phyloP scores from a whole-genome alignment of 495 filamentous ascomycete species.

The Neurospora sp. region DNA sequence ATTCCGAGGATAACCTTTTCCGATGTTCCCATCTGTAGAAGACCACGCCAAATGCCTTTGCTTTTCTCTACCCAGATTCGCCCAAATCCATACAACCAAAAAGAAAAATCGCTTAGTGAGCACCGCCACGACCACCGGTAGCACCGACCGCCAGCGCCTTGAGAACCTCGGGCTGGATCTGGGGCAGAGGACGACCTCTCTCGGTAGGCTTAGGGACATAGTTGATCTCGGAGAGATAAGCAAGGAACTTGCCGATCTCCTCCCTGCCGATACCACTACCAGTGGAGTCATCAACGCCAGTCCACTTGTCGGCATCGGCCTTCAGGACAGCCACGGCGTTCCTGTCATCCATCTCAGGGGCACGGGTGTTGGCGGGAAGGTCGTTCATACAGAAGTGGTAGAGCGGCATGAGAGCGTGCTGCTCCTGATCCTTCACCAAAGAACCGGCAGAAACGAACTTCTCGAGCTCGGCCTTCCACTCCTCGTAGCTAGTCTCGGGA shows the following conservation, averaged over 20 bases:
- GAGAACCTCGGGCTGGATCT: slow-evolving; percentile 42
- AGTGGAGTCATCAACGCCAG: slow-evolving; percentile 50
- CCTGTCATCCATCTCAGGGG: slow-evolving; percentile 69
- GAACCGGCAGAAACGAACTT: slow-evolving; percentile 49
- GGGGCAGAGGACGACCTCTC: slow-evolving; percentile 39
- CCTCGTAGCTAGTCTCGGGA: slow-evolving; percentile 55
- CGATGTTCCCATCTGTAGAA: not conserved
- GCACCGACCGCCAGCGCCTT: slow-evolving; percentile 26
- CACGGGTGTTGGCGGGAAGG: slow-evolving; percentile 66
- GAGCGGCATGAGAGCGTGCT: slow-evolving; percentile 74
- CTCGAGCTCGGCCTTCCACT: slow-evolving; percentile 46
- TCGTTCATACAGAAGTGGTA: slow-evolving; percentile 77
- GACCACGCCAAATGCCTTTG: not conserved
- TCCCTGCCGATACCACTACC: slow-evolving; percentile 58
- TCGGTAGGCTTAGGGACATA: slow-evolving; percentile 53
- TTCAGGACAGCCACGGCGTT: slow-evolving; percentile 58
- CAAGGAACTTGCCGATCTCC: slow-evolving; percentile 61
- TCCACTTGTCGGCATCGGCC: slow-evolving; percentile 49
- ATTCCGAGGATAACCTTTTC: not conserved
- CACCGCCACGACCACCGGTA: slow-evolving; percentile 21
- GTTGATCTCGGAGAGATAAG: slow-evolving; percentile 59
- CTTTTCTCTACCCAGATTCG: not conserved
- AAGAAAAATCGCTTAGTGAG: slow-evolving; percentile 14
- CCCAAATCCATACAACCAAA: not conserved
- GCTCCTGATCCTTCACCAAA: slow-evolving; percentile 43